Percentiles rank a stretch among this genome's conserved stretches.
These are phyloP conservation scores for Blastobotrys serpentis DNA, from an alignment of 1,139 yeast genomes.

Conservation along the genomic window DNA sequence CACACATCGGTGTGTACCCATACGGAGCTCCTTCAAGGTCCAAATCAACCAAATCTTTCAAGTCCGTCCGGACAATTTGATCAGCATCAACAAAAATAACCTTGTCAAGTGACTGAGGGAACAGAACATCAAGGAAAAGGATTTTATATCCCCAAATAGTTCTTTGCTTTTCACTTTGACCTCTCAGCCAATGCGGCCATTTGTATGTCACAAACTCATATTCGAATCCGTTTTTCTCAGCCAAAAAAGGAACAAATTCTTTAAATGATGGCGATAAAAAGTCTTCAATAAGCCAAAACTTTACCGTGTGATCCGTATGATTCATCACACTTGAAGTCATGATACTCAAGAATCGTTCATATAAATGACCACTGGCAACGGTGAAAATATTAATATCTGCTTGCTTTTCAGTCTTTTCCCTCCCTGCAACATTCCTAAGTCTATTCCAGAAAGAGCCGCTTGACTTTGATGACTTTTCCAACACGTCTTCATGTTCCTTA, in stretches of 20 bases:
- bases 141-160: slow-evolving; percentile 88
- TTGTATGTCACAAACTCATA: slow-evolving; percentile 76
- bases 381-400: slow-evolving; percentile 81
- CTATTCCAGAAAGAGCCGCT: slow-evolving; percentile 13
- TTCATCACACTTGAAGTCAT: slow-evolving; percentile 77
- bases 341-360: slow-evolving; percentile 68
- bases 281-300: slow-evolving; percentile 86
- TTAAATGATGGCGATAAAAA: slow-evolving; percentile 70
- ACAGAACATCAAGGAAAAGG: slow-evolving; percentile 78
- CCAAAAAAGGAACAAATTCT: slow-evolving; percentile 57
- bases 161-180: slow-evolving; percentile 73
- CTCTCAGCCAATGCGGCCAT: slow-evolving; percentile 90
- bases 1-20: slow-evolving; percentile 88
- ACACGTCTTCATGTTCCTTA: slow-evolving; percentile 42
- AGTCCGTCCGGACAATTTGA: slow-evolving; percentile 71
- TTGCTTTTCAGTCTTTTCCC: slow-evolving; percentile 16
- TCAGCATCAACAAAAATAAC: slow-evolving; percentile 87
- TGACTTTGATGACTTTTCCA: slow-evolving; percentile 24
- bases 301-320: slow-evolving; percentile 61
- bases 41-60: slow-evolving; percentile 61
- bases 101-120: slow-evolving; percentile 73
- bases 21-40: slow-evolving; percentile 78
- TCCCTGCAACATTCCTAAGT: slow-evolving; percentile 9
- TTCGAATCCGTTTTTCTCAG: slow-evolving; percentile 56
- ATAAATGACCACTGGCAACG: slow-evolving; percentile 74